Conservation (phyloP, 1,284 basidiomycete species). For the Cryptococcus depauperatus region DNA sequence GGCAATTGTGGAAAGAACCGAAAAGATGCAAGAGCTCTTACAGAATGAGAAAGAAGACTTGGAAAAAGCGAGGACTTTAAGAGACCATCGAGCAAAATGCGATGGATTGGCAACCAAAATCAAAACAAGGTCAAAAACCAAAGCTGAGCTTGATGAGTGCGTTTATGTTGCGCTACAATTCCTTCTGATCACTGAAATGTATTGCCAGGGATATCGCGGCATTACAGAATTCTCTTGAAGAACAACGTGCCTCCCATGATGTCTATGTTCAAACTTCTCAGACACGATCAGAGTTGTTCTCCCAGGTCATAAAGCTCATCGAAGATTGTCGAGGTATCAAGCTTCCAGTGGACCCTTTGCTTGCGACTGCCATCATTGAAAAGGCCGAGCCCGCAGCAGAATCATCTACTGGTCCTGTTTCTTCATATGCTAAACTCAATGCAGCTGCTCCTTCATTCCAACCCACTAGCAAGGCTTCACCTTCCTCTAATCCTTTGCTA, state of each 20-base stretch:
- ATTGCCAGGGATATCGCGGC: slow-evolving; percentile 26
- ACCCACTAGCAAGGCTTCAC: slow-evolving; percentile 12
- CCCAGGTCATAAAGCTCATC: slow-evolving; percentile 25
- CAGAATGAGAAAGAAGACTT: slow-evolving; percentile 29
- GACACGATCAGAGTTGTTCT: slow-evolving; percentile 26
- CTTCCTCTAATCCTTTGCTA: not conserved
- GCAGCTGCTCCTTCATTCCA: slow-evolving; percentile 29
- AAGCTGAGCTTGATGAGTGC: slow-evolving; percentile 36
- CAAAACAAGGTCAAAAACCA: slow-evolving; percentile 20
- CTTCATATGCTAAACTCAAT: slow-evolving; percentile 14
- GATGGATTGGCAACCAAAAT: slow-evolving; percentile 36
- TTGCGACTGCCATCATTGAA: slow-evolving; percentile 5
- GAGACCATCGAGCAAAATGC: slow-evolving; percentile 33
- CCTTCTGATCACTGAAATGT: not conserved
- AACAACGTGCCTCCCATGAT: slow-evolving; percentile 24
- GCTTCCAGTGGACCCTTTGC: slow-evolving; percentile 19
- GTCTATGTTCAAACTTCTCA: slow-evolving; percentile 24
- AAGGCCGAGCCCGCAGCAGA: not conserved
- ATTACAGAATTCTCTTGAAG: slow-evolving; percentile 23
- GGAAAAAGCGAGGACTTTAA: slow-evolving; percentile 17
- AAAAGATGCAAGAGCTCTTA: slow-evolving; percentile 11
- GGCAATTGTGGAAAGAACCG: slow-evolving; percentile 15
- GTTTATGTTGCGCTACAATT: no score
- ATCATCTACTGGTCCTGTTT: not conserved
- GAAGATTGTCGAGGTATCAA: slow-evolving; percentile 31